Evolutionary conservation across 306 rosid species (phyloP).

Genomic region (Vigna unguiculata): DNA sequence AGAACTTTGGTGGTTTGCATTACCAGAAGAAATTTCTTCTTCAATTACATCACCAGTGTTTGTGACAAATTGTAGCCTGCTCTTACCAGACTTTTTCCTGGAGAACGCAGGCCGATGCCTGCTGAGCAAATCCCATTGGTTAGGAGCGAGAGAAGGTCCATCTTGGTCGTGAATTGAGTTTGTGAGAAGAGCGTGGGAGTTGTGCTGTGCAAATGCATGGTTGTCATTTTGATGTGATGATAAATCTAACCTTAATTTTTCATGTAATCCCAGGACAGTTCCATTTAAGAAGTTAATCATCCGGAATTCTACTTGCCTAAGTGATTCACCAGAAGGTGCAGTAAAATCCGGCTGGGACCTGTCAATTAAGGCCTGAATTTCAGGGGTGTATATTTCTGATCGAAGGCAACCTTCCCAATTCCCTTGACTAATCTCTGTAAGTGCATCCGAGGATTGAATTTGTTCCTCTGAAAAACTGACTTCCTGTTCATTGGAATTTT

Average conservation of each 20-base stretch:
- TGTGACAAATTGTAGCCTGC: conserved; percentile 90
- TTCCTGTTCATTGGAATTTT: conserved; percentile 62
- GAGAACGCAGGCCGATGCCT: conserved; percentile 75
- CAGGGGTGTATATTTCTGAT: conserved; percentile 87
- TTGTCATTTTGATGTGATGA: conserved; percentile 68
- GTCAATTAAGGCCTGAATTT: conserved; percentile 72
- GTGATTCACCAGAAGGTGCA: conserved; percentile 94
- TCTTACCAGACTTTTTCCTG: conserved; percentile 90
- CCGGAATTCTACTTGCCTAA: conserved; percentile 91
- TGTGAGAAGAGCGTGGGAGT: conserved; percentile 59
- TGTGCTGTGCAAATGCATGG: conserved; percentile 65
- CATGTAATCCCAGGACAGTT: conserved; percentile 73
- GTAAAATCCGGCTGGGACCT: conserved; percentile 89
- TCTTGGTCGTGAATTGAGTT: conserved; percentile 80
- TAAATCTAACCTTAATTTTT: conserved; percentile 70
- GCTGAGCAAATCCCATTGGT: conserved; percentile 71
- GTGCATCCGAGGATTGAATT: conserved; percentile 79
- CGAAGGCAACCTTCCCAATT: conserved; percentile 96
- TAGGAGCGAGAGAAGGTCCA: conserved; percentile 61
- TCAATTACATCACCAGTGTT: conserved; percentile 76
- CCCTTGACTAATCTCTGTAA: conserved; percentile 94
- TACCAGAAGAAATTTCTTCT: conserved; percentile 74
- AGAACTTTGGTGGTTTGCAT: conserved; percentile 64
- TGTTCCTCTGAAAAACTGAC: conserved; percentile 71
- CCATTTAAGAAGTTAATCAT: conserved; percentile 83